Evolutionary conservation across 2,329 filamentous ascomycete species (phyloP).

Genomic region (Cercospora citrullina): DNA sequence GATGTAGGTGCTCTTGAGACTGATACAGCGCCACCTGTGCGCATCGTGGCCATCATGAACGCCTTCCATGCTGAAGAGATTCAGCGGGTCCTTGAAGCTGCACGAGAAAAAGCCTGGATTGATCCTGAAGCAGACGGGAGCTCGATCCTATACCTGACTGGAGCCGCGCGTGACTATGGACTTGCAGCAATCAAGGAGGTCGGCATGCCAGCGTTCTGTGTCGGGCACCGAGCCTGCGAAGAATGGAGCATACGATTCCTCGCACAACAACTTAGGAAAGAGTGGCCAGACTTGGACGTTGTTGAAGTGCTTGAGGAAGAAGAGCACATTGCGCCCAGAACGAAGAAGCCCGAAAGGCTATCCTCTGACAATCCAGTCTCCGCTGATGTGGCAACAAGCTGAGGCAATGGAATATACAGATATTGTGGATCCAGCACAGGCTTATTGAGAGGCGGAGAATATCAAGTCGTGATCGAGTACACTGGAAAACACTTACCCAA

Average conservation of each 20-base stretch:
- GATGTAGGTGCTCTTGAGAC: background rate
- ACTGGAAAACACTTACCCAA: too few relatives aligned
- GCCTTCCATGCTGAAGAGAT: slow-evolving; percentile 44
- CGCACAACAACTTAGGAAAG: slow-evolving; percentile 32
- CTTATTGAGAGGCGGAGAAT: background rate
- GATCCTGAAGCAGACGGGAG: slow-evolving; percentile 25
- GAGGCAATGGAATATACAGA: background rate
- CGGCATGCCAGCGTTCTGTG: slow-evolving; percentile 34
- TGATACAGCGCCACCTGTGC: background rate
- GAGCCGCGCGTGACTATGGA: slow-evolving; percentile 41
- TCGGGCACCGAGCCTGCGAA: slow-evolving; percentile 43
- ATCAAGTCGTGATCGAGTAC: too few relatives aligned
- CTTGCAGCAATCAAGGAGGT: slow-evolving; percentile 38
- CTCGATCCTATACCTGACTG: slow-evolving; percentile 43
- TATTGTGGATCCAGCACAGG: background rate
- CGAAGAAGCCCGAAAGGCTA: background rate
- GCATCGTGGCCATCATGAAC: slow-evolving; percentile 43
- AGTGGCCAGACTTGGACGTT: slow-evolving; percentile 38
- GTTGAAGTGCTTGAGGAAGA: slow-evolving; percentile 43
- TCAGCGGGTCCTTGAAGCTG: slow-evolving; percentile 37
- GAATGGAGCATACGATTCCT: slow-evolving; percentile 45
- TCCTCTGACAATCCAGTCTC: background rate
- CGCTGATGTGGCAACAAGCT: background rate
- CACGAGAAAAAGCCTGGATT: slow-evolving; percentile 26
- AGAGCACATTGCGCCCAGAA: background rate